A percentile compares a stretch with the other conserved stretches of the same genome.
Evolutionary conservation across 1,284 basidiomycete species (phyloP).

Genomic region (Pterulicium gracile): DNA sequence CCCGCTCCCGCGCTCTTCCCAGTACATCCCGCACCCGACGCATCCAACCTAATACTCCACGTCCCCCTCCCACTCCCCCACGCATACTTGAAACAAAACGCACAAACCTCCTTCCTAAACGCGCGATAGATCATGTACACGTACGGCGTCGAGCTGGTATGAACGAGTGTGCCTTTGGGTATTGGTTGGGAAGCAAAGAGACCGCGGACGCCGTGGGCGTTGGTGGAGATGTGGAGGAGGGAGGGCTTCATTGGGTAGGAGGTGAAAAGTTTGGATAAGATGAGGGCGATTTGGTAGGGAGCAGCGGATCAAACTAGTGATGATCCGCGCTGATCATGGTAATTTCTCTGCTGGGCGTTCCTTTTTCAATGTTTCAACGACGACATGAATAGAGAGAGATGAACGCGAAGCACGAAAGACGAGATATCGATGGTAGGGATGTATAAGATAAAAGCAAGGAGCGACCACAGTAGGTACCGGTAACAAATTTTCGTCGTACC

Average conservation of each 20-base stretch:
- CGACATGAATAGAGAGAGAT: too few relatives aligned
- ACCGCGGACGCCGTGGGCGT: constrained; percentile 39
- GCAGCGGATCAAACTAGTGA: too few relatives aligned
- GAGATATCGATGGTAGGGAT: not conserved
- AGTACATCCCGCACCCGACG: too few relatives aligned
- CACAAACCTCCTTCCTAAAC: constrained; percentile 56
- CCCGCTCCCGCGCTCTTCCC: too few relatives aligned
- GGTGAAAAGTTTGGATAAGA: too few relatives aligned
- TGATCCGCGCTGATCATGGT: too few relatives aligned
- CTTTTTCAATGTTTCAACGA: too few relatives aligned
- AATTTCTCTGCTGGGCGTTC: too few relatives aligned
- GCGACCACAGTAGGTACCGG: not conserved
- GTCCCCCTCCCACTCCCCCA: constrained; percentile 30
- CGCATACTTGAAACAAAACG: constrained; percentile 49
- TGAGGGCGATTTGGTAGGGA: too few relatives aligned
- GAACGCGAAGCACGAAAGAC: too few relatives aligned
- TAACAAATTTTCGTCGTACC: not conserved
- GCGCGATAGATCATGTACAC: constrained; percentile 37
- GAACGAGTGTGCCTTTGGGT: constrained; percentile 28
- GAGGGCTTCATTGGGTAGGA: too few relatives aligned
- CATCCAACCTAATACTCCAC: constrained; percentile 31
- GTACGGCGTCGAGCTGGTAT: constrained; percentile 32
- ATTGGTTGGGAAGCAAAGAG: constrained; percentile 33
- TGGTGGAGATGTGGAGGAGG: constrained; percentile 16
- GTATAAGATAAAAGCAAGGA: not conserved